Evolutionary conservation across 2,329 filamentous ascomycete species (phyloP), one percentile per base, ranked within the genome.

Genomic region (Talaromyces sp.): DNA sequence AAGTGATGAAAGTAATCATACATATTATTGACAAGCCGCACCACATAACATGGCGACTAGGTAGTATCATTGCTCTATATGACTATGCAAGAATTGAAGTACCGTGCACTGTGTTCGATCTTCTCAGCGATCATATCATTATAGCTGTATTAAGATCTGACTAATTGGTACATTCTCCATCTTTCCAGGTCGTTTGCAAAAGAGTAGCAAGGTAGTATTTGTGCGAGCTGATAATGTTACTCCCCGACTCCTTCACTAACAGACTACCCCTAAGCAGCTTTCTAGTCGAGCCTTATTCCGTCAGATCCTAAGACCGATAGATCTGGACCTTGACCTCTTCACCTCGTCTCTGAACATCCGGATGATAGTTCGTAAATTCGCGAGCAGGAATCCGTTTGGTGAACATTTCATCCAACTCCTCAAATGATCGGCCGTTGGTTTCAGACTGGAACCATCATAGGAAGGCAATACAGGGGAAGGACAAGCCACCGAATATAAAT

Each of bases 401-500:
- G 36, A 58, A 61, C 58, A 61, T 61, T 25, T 61, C 34, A 22
- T 62, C 60, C 27, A 62, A 27, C 31, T 62, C 60, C 27, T 40
- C 13, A 40, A 54, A 62, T 8, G 60, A 51, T 19, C 60, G 45
- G 6, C 60, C 60, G 6, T 22, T 49, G 13, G 34, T 51, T 19
- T 62, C 60, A 5, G 60, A 47, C 15, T 34, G 72, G 62, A 68
- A 75, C 63, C 75, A 74, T 70, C 72, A 80, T 43, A 70, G 47
- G 67, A 73, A 78, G n/a, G 76, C 67, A 10, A 74, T 67, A 27
- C 68, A 75, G 8, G 77, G 49, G 2, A 77, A 65, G 8, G 72
- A 70, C 15, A 79, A 64, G 0, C 71, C 78, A 0, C 74, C 76
- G 65, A 80, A 82, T 3, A 81, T 70, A 58, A 82, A 82, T 0